phyloP scores from a whole-genome alignment of 768 basidiomycete genomes.

The Leccinum truebloodii region DNA sequence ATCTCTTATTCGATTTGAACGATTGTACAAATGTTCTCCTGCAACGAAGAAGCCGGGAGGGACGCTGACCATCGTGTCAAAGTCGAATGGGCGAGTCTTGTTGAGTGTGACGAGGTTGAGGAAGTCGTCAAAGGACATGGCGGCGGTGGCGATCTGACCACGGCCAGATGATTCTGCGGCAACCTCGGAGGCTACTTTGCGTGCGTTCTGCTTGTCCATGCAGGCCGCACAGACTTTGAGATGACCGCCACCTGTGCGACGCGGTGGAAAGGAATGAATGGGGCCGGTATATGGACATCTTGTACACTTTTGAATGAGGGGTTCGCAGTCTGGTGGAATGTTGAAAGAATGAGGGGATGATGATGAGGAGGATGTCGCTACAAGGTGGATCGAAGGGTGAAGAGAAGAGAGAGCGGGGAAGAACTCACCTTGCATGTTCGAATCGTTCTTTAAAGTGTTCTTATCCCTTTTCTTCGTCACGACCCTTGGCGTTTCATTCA shows the following conservation, averaged over 20 bases:
- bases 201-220: slow-evolving; percentile 37
- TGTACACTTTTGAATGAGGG: slow-evolving; percentile 32
- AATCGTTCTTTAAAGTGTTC: slow-evolving; percentile 14
- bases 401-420: slow-evolving; percentile 2
- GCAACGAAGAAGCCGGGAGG: slow-evolving; percentile 32
- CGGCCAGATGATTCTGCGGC: slow-evolving; percentile 30
- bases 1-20: slow-evolving; percentile 37
- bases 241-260: slow-evolving; percentile 32
- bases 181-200: slow-evolving; percentile 33
- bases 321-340: slow-evolving; percentile 19
- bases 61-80: slow-evolving; percentile 37
- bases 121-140: slow-evolving; percentile 37
- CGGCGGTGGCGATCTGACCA: slow-evolving; percentile 37
- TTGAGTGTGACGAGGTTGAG: slow-evolving; percentile 35
- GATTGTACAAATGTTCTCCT: slow-evolving; percentile 37
- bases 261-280: slow-evolving; percentile 28
- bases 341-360: slow-evolving; percentile 14
- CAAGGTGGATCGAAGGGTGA: slow-evolving; percentile 8
- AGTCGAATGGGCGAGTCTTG: slow-evolving; percentile 35
- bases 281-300: slow-evolving; percentile 34
- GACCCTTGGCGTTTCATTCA: background rate
- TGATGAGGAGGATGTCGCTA: slow-evolving; percentile 23
- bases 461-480: slow-evolving; percentile 11
- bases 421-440: slow-evolving; percentile 25
- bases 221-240: slow-evolving; percentile 35